Evolutionary conservation across 164 flowering plant genomes (phyloP), one percentile per base, ranked within the genome.

Genomic region (Chimonanthus salicifolius): DNA sequence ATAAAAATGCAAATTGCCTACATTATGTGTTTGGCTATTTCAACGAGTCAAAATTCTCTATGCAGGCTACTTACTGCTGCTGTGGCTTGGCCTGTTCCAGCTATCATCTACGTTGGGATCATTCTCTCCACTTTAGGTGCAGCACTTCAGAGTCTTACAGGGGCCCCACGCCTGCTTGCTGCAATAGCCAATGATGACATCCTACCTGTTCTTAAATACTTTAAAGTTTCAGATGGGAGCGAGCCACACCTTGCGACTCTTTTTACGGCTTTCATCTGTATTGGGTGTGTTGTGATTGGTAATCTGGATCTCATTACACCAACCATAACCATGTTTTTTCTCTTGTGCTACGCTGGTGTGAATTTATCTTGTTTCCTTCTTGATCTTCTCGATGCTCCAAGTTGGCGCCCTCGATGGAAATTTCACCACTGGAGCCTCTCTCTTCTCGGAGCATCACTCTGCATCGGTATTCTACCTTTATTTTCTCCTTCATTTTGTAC

Each of bases 181-280:
- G 99, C 99, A n/a, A 96, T 96, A 77, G 98, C 99, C 66, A 96
- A 96, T 82, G 99, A 96, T 88, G 98, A 96, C 75, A 96, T 96
- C 62, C 84, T 96, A 13, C 99, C 99, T 64, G 85, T 96, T 78
- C 97, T 96, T 58, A 92, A 96, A 71, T 96, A 96, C 82, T 96
- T 96, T 78, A 96, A 87, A 83, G 97, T 87, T 82, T 91, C 88
- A 64, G 99, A 96, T 70, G 97, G 98, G 70, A 76, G 72, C 72
- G 99, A 96, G 75, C 99, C 99, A 47, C 79, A 92, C 70, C 70
- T 89, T 75, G 99, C 99, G 74, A 96, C 99, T 13, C 87, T 96
- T 69, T 96, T 96, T 79, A 96, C 99, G 2, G 90, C 97, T 69
- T 83, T 96, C 80, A 79, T 96, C 76, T 96, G 99, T 81, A 83